These are phyloP conservation scores for Ehretia macrophylla DNA, from an alignment of 257 asterid genomes.

Conservation along the genomic window DNA sequence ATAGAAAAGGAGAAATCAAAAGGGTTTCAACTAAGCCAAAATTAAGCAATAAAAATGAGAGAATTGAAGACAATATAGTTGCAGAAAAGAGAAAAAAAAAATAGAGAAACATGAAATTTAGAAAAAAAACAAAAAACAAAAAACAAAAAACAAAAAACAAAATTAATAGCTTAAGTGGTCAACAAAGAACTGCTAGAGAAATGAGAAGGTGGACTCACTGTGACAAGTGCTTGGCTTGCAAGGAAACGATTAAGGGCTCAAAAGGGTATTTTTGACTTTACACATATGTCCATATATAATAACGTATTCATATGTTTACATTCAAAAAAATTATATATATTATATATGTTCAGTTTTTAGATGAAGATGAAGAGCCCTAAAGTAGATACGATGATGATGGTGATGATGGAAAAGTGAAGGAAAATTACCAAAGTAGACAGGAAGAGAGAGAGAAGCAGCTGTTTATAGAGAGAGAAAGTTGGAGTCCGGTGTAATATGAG, in stretches of 20 bases:
- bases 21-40: not conserved
- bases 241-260: not conserved
- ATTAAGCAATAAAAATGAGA: not conserved
- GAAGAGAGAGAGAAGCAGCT: not conserved
- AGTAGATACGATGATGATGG: not conserved
- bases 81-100: not conserved
- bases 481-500: too few relatives aligned
- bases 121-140: not conserved
- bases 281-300: not conserved
- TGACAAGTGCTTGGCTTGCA: slow-evolving; percentile 4
- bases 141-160: not conserved
- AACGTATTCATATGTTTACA: not conserved
- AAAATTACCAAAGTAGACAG: not conserved
- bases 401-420: not conserved
- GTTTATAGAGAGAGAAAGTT: not conserved
- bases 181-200: not conserved
- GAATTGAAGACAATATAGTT: not conserved
- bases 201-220: slow-evolving; percentile 4
- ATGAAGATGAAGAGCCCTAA: slow-evolving; percentile 6
- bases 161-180: too few relatives aligned
- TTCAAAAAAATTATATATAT: not conserved
- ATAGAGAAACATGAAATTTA: not conserved
- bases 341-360: not conserved
- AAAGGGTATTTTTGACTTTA: slow-evolving; percentile 1
- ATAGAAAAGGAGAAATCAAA: not conserved